Evolutionary conservation across 768 basidiomycete species (phyloP).

Genomic region (Leccinum subtestaceum): DNA sequence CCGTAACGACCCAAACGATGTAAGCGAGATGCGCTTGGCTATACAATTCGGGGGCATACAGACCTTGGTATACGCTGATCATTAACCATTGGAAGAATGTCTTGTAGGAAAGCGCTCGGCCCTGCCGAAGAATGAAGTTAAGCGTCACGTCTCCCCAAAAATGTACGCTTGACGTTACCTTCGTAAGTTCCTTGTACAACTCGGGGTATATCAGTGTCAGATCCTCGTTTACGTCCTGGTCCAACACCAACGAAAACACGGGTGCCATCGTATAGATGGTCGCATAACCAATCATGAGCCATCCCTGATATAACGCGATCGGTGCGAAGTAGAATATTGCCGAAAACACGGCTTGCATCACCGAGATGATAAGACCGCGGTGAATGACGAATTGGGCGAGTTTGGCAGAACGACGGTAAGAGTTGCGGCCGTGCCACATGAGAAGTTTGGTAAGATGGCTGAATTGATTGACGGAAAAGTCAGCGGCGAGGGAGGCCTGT

Average conservation of each 20-base stretch:
- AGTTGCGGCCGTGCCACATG: constrained; percentile 98
- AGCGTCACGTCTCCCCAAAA: neutral
- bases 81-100: constrained; percentile 98
- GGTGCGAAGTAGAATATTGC: constrained; percentile 93
- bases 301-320: constrained; percentile 96
- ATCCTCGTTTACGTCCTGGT: constrained; percentile 94
- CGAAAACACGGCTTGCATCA: constrained; percentile 97
- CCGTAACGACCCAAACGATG: neutral
- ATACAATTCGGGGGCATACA: constrained; percentile 1
- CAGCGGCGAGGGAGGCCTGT: constrained; percentile 97
- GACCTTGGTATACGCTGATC: constrained; percentile 97
- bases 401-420: constrained; percentile 96
- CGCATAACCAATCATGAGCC: constrained; percentile 96
- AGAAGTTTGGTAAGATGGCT: constrained; percentile 92
- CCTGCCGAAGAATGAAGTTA: constrained; percentile 44
- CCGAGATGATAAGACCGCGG: constrained; percentile 91
- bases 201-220: constrained; percentile 94
- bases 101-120: constrained; percentile 92
- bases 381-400: constrained; percentile 99
- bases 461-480: constrained; percentile 98
- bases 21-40: neutral
- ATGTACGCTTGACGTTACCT: constrained; percentile 46
- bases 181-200: constrained; percentile 95
- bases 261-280: constrained; percentile 98
- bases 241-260: constrained; percentile 94